A percentile compares a stretch with the other conserved stretches of the same genome.
phyloP scores from a whole-genome alignment of 1,284 basidiomycete genomes.

The Cryptococcus sp. region DNA sequence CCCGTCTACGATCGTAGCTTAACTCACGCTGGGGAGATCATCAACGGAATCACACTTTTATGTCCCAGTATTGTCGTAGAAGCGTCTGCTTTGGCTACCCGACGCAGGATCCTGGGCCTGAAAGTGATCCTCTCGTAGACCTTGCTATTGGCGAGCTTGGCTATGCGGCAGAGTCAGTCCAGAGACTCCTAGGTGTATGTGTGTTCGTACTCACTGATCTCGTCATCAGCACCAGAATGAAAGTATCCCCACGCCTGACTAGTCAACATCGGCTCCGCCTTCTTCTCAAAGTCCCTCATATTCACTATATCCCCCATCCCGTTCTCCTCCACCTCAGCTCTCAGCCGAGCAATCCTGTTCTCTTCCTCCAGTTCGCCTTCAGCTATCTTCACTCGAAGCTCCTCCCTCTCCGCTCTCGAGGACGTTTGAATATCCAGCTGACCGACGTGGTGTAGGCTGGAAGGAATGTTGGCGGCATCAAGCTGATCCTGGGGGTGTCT shows the following conservation, averaged over 20 bases:
- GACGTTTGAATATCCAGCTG: slow-evolving; percentile 23
- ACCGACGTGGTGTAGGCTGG: slow-evolving; percentile 33
- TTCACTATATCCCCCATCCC: slow-evolving; percentile 42
- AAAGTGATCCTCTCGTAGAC: slow-evolving; percentile 80
- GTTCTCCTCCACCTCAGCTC: slow-evolving; percentile 38
- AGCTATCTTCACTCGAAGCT: slow-evolving; percentile 32
- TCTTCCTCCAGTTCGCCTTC: slow-evolving; percentile 39
- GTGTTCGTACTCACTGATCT: slow-evolving; percentile 59
- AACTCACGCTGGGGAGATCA: slow-evolving; percentile 66
- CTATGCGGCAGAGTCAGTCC: slow-evolving; percentile 18
- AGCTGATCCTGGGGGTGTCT: slow-evolving; percentile 46
- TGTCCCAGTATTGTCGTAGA: slow-evolving; percentile 73
- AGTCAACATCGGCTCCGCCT: slow-evolving; percentile 61
- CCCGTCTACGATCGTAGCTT: too few species aligned
- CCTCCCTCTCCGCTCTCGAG: slow-evolving; percentile 31
- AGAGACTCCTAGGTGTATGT: not conserved
- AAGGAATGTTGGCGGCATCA: slow-evolving; percentile 35
- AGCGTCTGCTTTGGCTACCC: slow-evolving; percentile 66
- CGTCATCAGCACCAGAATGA: slow-evolving; percentile 74
- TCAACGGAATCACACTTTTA: slow-evolving; percentile 69
- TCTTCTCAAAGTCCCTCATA: slow-evolving; percentile 43
- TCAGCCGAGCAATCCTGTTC: slow-evolving; percentile 24
- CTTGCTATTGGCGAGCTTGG: slow-evolving; percentile 60
- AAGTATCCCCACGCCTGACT: slow-evolving; percentile 77
- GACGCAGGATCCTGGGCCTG: slow-evolving; percentile 70